Evolutionary conservation across 495 filamentous ascomycete genomes (phyloP), one percentile per base, ranked within the genome.

Genomic region (Aspergillus conjunctus): DNA sequence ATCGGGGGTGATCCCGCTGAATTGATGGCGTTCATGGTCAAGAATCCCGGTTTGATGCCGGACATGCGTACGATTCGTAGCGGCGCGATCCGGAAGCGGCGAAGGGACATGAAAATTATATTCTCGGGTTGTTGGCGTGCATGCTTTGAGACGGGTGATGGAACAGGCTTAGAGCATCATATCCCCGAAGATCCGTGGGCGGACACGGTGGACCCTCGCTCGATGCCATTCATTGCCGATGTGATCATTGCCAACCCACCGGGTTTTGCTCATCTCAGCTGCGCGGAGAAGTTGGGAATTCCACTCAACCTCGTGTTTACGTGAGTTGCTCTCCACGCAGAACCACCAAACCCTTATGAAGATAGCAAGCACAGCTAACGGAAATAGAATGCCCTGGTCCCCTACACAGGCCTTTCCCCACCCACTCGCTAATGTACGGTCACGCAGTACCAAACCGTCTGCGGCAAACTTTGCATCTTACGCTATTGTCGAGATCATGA

Each of bases 21-120:
- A 65, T 80, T 94, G 22, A 94, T 94, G 90, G 84, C 87, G 3
- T 93, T 90, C 65, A 92, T 93, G 90, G 89, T 92, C 20, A 91
- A 91, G 68, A 91, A 94, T 71, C 88, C 89, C 12, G 88, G 90
- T 1, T 76, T 94, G 56, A 87, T 92, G 73, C 90, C 90, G 0
- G 83, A 84, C 12, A 77, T 92, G 48, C 79, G 87, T 51, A 80
- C 86, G 4, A 73, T 93, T 18, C 82, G 83, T 45, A 84, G 77
- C 43, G 90, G 90, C 11, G 89, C 90, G 55, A 83, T 93, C 37
- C 79, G 79, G 2, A 79, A 83, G 61, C 78, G 87, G n/a, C 79
- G 88, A 21, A 79, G 79, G 31, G 84, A 83, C 8, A 90, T 93
- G 79, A 85, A 81, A 49, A 76, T 85, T 53, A 89, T 91, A 54